Conservation (phyloP, 352 stramenopile genomes). For the Globisporangium perplexum region DNA sequence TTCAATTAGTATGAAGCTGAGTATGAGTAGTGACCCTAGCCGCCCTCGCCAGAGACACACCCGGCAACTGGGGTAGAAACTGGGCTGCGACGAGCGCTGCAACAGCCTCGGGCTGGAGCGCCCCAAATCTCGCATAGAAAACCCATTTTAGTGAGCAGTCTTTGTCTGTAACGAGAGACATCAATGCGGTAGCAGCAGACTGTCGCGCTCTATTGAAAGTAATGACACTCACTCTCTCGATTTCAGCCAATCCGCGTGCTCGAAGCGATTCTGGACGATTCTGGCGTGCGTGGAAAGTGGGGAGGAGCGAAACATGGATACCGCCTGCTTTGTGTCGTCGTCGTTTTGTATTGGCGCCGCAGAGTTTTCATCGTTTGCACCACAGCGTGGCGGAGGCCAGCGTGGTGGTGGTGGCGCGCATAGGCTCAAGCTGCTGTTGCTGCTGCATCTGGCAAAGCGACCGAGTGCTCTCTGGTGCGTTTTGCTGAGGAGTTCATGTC, state of each 20-base stretch:
- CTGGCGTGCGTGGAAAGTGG: slow-evolving; percentile 3
- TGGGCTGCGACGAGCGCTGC: background rate
- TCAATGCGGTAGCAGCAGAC: background rate
- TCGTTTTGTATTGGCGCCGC: background rate
- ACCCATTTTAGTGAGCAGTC: no score
- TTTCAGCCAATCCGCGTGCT: background rate
- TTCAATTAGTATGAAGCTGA: background rate
- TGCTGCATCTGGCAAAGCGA: no score
- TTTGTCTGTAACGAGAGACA: no score
- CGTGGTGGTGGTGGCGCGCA: background rate
- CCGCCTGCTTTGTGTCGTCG: background rate
- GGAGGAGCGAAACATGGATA: slow-evolving; percentile 1
- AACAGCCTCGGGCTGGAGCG: background rate
- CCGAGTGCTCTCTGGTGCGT: no score
- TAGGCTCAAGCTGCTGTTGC: no score
- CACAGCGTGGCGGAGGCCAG: no score
- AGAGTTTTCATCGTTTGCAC: no score
- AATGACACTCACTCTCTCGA: background rate
- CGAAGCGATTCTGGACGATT: background rate
- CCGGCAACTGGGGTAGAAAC: background rate
- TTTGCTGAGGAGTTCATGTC: no score
- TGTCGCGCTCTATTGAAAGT: background rate
- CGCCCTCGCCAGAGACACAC: slow-evolving; percentile 11
- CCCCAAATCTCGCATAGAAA: background rate
- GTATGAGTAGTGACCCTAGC: background rate